These are phyloP conservation scores for Dryas integrifolia DNA, from an alignment of 331 rosid species.

Conservation along the genomic window DNA sequence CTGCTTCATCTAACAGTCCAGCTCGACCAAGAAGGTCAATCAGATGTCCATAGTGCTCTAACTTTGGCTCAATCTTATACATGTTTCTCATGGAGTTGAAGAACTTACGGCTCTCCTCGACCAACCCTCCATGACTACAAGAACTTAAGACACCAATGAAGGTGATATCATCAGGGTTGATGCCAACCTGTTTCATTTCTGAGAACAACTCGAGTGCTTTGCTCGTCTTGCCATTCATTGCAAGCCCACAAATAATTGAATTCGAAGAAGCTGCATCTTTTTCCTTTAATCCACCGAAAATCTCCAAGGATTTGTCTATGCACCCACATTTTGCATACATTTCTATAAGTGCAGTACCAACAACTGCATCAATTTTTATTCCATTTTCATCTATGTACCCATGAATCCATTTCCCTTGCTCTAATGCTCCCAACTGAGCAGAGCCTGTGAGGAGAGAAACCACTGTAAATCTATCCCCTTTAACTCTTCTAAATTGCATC, in stretches of 20 bases:
- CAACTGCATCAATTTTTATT: constrained; percentile 53
- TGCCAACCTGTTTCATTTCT: constrained; percentile 54
- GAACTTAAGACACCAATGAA: constrained; percentile 65
- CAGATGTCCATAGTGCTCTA: constrained; percentile 68
- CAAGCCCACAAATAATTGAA: constrained; percentile 66
- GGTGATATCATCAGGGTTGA: constrained; percentile 62
- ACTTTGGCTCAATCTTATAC: constrained; percentile 51
- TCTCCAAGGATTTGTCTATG: constrained; percentile 52
- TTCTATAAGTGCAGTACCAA: constrained; percentile 75
- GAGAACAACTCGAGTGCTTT: constrained; percentile 57
- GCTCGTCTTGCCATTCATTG: constrained; percentile 64
- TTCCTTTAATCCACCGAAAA: constrained; percentile 49
- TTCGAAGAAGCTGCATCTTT: constrained; percentile 72
- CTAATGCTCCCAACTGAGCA: constrained; percentile 69
- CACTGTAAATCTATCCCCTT: constrained; percentile 55
- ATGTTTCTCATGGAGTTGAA: constrained; percentile 50
- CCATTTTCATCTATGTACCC: constrained; percentile 40
- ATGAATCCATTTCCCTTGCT: constrained; percentile 74
- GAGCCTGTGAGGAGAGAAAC: constrained; percentile 73
- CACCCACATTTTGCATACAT: constrained; percentile 75
- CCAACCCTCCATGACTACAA: constrained; percentile 70
- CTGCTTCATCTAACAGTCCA: constrained; percentile 64
- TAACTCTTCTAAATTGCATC: constrained; percentile 55
- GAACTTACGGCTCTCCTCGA: constrained; percentile 55
- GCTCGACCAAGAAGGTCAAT: constrained; percentile 75